Percentiles rank a stretch among this genome's conserved stretches.
These are phyloP conservation scores for Cucumis sativus DNA, from an alignment of 306 rosid genomes.

Conservation along the genomic window DNA sequence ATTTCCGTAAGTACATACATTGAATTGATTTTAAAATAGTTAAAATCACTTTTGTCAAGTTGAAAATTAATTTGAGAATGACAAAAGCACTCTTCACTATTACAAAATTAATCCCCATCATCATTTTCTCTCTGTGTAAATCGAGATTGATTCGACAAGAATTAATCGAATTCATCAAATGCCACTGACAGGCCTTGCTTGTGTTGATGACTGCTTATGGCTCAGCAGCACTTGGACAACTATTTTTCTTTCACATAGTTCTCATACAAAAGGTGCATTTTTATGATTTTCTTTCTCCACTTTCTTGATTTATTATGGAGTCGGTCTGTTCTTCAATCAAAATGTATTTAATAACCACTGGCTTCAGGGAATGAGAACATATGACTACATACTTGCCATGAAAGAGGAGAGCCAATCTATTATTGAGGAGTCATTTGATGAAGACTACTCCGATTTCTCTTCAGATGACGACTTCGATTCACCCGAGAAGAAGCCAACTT, in stretches of 20 bases:
- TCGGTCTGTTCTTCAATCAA: not conserved
- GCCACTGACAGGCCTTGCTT: slow-evolving; percentile 44
- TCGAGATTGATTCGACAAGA: not conserved
- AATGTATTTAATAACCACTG: not conserved
- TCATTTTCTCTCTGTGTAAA: not conserved
- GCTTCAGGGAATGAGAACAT: slow-evolving; percentile 84
- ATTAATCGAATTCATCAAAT: not conserved
- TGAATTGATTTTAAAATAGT: no score
- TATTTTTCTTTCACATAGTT: slow-evolving; percentile 87
- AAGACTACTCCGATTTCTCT: slow-evolving; percentile 71
- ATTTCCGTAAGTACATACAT: slow-evolving; percentile 29
- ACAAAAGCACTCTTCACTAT: no score
- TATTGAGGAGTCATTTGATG: slow-evolving; percentile 46
- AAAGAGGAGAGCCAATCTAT: slow-evolving; percentile 55
- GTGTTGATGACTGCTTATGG: slow-evolving; percentile 61
- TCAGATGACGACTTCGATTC: slow-evolving; percentile 83
- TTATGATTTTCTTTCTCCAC: not conserved
- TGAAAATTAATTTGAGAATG: no score
- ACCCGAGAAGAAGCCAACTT: slow-evolving; percentile 54
- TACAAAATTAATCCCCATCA: no score
- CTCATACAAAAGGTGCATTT: slow-evolving; percentile 66
- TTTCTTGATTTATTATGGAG: not conserved
- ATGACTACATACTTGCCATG: slow-evolving; percentile 92
- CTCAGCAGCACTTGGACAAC: slow-evolving; percentile 87
- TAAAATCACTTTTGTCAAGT: no score